Evolutionary conservation across 2,329 filamentous ascomycete genomes (phyloP), one percentile per base, ranked within the genome.

Genomic region (Pseudogymnoascus sp.): DNA sequence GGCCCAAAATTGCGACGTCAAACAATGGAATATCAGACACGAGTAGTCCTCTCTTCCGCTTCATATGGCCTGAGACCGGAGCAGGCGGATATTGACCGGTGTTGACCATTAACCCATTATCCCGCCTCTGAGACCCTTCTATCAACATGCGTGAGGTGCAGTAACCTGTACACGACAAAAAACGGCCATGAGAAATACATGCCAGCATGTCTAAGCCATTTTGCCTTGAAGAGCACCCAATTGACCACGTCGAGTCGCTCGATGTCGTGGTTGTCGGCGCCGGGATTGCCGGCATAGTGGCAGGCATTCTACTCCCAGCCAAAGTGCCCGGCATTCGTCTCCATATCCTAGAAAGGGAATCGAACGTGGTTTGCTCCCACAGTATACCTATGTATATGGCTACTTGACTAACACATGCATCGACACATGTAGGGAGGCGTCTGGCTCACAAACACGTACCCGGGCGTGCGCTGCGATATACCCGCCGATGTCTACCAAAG

Each of bases 401-500:
- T 18, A 11, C 11, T 31, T 53, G 34, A 62, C 37, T 31, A 31
- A 31, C 28, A 31, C 28, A 31, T 31, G 28, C 3, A 8, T 31
- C 28, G 28, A 34, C 7, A 53, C 34, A 28, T 31, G 12, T 21
- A 56, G 63, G 69, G 69, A 25, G 70, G 69, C 25, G 71, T 69
- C 16, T 71, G 70, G 70, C 62, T 66, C n/a, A 68, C 70, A 59
- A 70, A 71, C 56, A 60, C 64, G 7, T 71, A 71, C 56, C 68
- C 70, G 9, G 70, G 69, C 31, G 64, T 66, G 1, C 63, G 34
- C 16, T 68, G 65, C 62, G 70, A 71, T 64, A 67, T 71, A 11
- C 68, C 69, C 5, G 69, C 68, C 7, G 76, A 77, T 62, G 74
- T 74, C 60, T 77, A 77, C 63, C 75, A 73, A 60, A 76, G 74